These are phyloP conservation scores for Thelonectria rubi DNA, from an alignment of 2,329 filamentous ascomycete genomes.

Conservation along the genomic window DNA sequence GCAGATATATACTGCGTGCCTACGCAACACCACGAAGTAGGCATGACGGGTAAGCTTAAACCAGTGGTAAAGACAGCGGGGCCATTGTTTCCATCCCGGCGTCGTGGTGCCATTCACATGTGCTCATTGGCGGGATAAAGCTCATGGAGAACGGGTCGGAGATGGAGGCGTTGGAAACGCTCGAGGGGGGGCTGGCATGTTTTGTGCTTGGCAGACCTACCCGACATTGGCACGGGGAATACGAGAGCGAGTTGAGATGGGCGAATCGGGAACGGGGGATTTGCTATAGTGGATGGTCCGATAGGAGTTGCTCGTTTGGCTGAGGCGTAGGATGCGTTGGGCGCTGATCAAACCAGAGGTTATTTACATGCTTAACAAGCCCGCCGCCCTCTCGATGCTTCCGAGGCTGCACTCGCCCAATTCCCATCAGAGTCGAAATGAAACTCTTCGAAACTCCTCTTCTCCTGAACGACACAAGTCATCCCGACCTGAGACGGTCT, in stretches of 20 bases:
- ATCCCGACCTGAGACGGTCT: conserved; percentile 2
- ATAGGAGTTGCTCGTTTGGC: neutral
- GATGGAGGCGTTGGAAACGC: neutral
- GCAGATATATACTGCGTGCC: neutral
- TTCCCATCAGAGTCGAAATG: neutral
- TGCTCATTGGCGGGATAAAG: conserved; percentile 14
- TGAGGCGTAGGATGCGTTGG: neutral
- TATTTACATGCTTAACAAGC: conserved; percentile 1
- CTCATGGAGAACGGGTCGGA: neutral
- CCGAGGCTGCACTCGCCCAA: too few relatives aligned
- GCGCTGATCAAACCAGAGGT: neutral
- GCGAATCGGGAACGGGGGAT: too few relatives aligned
- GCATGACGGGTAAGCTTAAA: neutral
- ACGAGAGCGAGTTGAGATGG: neutral
- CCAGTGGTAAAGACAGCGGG: neutral
- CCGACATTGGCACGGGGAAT: conserved; percentile 2
- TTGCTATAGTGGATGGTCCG: too few relatives aligned
- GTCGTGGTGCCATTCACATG: neutral
- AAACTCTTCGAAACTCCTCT: neutral
- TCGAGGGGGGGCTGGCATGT: neutral
- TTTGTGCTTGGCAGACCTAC: conserved; percentile 1
- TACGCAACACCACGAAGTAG: neutral
- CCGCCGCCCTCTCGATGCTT: too few relatives aligned
- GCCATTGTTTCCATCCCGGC: neutral
- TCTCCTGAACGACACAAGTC: neutral